Evolutionary conservation across 208 protist genomes (phyloP).

Genomic region (Crithidia bombi): DNA sequence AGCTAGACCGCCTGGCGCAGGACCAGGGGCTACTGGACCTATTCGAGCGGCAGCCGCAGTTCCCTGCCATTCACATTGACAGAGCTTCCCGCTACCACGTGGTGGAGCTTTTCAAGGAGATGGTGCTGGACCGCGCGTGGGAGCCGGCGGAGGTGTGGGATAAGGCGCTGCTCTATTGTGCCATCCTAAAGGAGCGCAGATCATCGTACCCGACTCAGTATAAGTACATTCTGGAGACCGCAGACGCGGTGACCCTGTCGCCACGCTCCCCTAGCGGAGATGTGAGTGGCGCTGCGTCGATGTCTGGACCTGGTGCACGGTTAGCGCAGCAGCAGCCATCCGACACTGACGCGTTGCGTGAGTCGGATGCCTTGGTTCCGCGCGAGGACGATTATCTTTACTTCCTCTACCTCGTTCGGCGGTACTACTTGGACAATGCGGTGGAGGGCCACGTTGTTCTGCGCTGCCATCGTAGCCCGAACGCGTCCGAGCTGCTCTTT

Average conservation of each 20-base stretch:
- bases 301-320: neutral
- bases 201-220: slow-evolving; percentile 71
- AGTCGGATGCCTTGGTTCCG: slow-evolving; percentile 36
- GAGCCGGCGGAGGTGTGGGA: slow-evolving; percentile 74
- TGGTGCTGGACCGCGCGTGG: slow-evolving; percentile 72
- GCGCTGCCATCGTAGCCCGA: slow-evolving; percentile 72
- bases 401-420: slow-evolving; percentile 78
- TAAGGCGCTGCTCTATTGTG: slow-evolving; percentile 84
- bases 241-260: slow-evolving; percentile 47
- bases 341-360: neutral
- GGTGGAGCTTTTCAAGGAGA: slow-evolving; percentile 84
- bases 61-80: slow-evolving; percentile 81
- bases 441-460: slow-evolving; percentile 89
- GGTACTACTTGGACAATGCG: slow-evolving; percentile 86
- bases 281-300: neutral
- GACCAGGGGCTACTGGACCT: slow-evolving; percentile 78
- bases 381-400: slow-evolving; percentile 65
- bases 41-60: slow-evolving; percentile 87
- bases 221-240: slow-evolving; percentile 69
- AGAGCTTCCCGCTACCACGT: slow-evolving; percentile 68
- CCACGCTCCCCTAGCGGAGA: no score
- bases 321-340: neutral
- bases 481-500: slow-evolving; percentile 71
- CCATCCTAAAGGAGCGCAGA: slow-evolving; percentile 71
- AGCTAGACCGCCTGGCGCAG: slow-evolving; percentile 52